Evolutionary conservation across 108 stramenopile species (phyloP), one percentile per base, ranked within the genome.

Genomic region (Fragilaria radians): DNA sequence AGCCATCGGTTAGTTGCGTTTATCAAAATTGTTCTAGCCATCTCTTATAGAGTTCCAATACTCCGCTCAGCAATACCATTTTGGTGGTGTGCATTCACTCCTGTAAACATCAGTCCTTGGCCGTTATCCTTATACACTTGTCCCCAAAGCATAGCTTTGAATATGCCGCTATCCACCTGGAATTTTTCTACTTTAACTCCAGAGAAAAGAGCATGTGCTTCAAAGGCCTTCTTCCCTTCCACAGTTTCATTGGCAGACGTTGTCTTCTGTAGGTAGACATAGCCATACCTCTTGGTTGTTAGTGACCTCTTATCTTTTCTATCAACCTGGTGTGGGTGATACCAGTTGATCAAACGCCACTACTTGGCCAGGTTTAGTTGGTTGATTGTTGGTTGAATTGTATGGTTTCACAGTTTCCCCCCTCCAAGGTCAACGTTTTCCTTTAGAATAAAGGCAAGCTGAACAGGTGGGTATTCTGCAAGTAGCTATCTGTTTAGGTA

Each of bases 61-160:
- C 57, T 48, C 2, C 52, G 19, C 67, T 85, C 79, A 11, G 77
- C 68, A 0, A 65, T 63, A 21, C 83, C 83, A 28, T 81, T 81
- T 28, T 68, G 66, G 36, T 71, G 68, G 52, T 85, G 79, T 19
- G 77, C 74, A 14, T 71, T 67, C 1, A 81, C 75, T n/a, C n/a
- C n/a, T n/a, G n/a, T n/a, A n/a, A n/a, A n/a, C n/a, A n/a, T n/a
- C n/a, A n/a, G n/a, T n/a, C n/a, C n/a, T n/a, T n/a, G n/a, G n/a
- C n/a, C n/a, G n/a, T n/a, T n/a, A n/a, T n/a, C n/a, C n/a, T n/a
- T n/a, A n/a, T n/a, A n/a, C n/a, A n/a, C n/a, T n/a, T n/a, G n/a
- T n/a, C n/a, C n/a, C n/a, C n/a, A n/a, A n/a, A n/a, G n/a, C n/a
- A n/a, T n/a, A n/a, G n/a, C n/a, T n/a, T n/a, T n/a, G n/a, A n/a